Base-by-base conservation (phyloP, 1,139 yeast genomes). In the Zhuliangozyma blackwelliae region DNA sequence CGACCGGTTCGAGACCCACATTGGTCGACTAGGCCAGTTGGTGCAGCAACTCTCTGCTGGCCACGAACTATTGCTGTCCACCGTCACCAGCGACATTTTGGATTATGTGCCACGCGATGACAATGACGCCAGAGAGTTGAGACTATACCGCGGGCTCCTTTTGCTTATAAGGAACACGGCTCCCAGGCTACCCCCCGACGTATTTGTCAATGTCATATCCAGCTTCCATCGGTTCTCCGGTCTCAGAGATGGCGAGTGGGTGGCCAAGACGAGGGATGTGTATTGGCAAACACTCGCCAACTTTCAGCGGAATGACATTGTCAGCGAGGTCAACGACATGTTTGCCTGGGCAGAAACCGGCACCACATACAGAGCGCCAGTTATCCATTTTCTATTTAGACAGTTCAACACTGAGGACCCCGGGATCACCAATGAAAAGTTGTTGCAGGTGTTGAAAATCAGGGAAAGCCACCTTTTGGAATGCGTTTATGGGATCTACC, bases 241-340 rank as follows among this genome's bases (percentile, higher is more conserved):
- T 8, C 22, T 33, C n/a, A 29, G n/a, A 9, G 20, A 23, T 5
- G 34, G 16, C 20, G 39, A 37, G 12, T 36, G 43, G 41, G 25
- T 36, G n/a, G 9, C 10, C n/a, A 38, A 28, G 29, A 33, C 27
- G 2, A 31, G 28, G 11, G 38, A 29, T 34, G 38, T 37, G 1
- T 43, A 43, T 30, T 45, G 48, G 47, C 46, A 45, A 34, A 29
- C 36, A 2, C 33, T 45, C 25, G 47, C 48, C 3, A 45, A 45
- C 26, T 43, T 38, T 29, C 32, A 28, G 13, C 25, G 48, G 31
- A 38, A 41, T 26, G 34, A 28, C 10, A 25, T 13, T 12, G 29
- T 33, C 9, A 7, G 16, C 26, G 29, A 37, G 21, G 27, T 41
- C 1, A 38, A 40, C 22, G 25, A 31, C 1, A 19, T 45, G 21